A percentile compares a stretch with the other conserved stretches of the same genome.
phyloP scores from a whole-genome alignment of 2,329 filamentous ascomycete species.

The Lecanicillium sp. region DNA sequence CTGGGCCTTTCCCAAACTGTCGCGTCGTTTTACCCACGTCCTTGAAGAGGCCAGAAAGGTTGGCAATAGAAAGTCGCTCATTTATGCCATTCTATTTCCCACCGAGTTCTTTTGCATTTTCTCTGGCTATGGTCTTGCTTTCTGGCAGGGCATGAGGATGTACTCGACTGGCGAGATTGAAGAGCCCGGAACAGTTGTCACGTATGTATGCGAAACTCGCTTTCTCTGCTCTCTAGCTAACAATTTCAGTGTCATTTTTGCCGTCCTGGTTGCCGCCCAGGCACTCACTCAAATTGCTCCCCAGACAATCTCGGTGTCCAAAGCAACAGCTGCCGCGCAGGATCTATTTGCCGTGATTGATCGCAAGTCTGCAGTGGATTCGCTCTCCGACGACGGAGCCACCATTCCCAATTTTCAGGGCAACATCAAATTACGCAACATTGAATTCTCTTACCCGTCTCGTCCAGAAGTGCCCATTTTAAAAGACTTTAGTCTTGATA shows the following conservation, averaged over 20 bases:
- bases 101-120: slow-evolving; percentile 40
- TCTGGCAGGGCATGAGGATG: slow-evolving; percentile 44
- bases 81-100: slow-evolving; percentile 35
- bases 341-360: slow-evolving; percentile 41
- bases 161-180: slow-evolving; percentile 34
- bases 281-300: slow-evolving; percentile 38
- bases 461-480: slow-evolving; percentile 41
- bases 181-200: slow-evolving; percentile 37
- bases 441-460: slow-evolving; percentile 49
- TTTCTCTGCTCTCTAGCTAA: background rate
- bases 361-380: slow-evolving; percentile 32
- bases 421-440: slow-evolving; percentile 37
- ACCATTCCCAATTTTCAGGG: slow-evolving; percentile 23
- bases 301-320: slow-evolving; percentile 34
- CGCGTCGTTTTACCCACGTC: slow-evolving; percentile 30
- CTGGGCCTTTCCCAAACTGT: slow-evolving; percentile 35
- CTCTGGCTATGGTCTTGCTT: slow-evolving; percentile 37
- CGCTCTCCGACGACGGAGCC: slow-evolving; percentile 28
- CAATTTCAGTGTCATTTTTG: slow-evolving; percentile 32
- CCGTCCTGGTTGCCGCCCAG: slow-evolving; percentile 36
- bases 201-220: slow-evolving; percentile 25
- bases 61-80: slow-evolving; percentile 33
- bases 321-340: slow-evolving; percentile 36
- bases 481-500: slow-evolving; percentile 29
- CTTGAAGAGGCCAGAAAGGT: slow-evolving; percentile 30